phyloP scores from a whole-genome alignment of 1,284 basidiomycete species.

The Mycena sp. region DNA sequence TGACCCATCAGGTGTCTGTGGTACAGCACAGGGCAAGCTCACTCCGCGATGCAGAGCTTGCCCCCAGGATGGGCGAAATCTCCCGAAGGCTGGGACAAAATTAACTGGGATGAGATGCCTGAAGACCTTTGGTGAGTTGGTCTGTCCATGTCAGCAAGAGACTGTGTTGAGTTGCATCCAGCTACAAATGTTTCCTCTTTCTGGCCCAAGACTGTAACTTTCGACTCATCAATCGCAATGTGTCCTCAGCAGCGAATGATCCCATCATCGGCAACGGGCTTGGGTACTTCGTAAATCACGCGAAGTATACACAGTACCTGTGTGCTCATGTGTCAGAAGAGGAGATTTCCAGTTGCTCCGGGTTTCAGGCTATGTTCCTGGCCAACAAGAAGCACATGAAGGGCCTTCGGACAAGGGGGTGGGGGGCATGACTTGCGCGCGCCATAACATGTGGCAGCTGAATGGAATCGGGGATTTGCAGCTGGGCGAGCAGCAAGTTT shows the following conservation, averaged over 20 bases:
- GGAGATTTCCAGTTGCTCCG: slow-evolving; percentile 5
- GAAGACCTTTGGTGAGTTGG: neutral
- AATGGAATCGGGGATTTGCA: slow-evolving; percentile 31
- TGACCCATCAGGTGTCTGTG: neutral
- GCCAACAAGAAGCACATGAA: slow-evolving; percentile 6
- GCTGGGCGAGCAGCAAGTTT: slow-evolving; percentile 22
- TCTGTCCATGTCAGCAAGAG: neutral
- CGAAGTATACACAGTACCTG: neutral
- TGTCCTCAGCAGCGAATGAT: slow-evolving; percentile 34
- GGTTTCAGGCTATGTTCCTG: slow-evolving; percentile 12
- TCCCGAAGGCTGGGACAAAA: neutral
- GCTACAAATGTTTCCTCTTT: slow-evolving; percentile 2
- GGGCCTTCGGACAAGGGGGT: slow-evolving; percentile 21
- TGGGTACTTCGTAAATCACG: slow-evolving; percentile 34
- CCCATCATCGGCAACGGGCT: slow-evolving; percentile 33
- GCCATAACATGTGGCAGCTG: slow-evolving; percentile 26
- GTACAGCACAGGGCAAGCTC: neutral
- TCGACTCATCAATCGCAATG: slow-evolving; percentile 34
- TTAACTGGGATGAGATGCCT: neutral
- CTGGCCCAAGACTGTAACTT: slow-evolving; percentile 40
- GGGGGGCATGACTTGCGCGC: slow-evolving; percentile 23
- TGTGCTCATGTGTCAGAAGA: neutral
- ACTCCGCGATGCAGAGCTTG: neutral
- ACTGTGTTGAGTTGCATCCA: neutral
- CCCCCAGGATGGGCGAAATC: neutral